Evolutionary conservation across 2,329 filamentous ascomycete genomes (phyloP).

Genomic region (Exserohilum rostratum): DNA sequence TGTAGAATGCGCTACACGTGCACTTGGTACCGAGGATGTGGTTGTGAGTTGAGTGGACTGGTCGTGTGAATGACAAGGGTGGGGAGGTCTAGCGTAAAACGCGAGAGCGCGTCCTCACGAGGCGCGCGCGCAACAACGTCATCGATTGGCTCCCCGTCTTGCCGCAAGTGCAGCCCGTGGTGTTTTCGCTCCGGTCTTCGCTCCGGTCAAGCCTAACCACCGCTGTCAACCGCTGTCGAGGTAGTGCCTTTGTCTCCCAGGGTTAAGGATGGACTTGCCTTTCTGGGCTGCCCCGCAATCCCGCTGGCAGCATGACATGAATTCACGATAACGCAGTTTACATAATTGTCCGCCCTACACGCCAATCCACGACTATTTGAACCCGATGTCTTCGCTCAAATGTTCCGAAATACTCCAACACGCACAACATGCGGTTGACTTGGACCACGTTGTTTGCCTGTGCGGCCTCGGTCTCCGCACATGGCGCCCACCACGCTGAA

Average conservation of each 20-base stretch:
- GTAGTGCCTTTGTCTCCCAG: neutral
- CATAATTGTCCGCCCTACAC: conserved; percentile 35
- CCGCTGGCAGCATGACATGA: conserved; percentile 21
- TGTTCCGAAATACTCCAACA: neutral
- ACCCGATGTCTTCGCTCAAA: neutral
- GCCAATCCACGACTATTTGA: conserved; percentile 11
- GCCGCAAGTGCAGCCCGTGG: neutral
- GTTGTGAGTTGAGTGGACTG: conserved; percentile 1
- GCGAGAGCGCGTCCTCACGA: conserved; percentile 38
- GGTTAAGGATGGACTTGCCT: conserved; percentile 26
- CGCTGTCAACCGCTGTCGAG: too few species aligned
- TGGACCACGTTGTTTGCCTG: conserved; percentile 21
- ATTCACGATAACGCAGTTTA: conserved; percentile 36
- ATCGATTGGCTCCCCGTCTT: conserved; percentile 17
- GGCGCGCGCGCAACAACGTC: conserved; percentile 27
- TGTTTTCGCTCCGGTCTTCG: neutral
- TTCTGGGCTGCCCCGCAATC: conserved; percentile 28
- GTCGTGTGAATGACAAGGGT: conserved; percentile 2
- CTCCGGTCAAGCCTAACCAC: neutral
- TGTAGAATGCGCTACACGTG: neutral
- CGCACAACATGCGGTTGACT: conserved; percentile 26
- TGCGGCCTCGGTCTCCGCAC: conserved; percentile 27
- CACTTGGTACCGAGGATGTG: neutral
- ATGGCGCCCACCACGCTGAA: conserved; percentile 39
- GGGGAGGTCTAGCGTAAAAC: conserved; percentile 23